Conservation (phyloP, 2,329 filamentous ascomycete species). For the Aspergillus nomiae region DNA sequence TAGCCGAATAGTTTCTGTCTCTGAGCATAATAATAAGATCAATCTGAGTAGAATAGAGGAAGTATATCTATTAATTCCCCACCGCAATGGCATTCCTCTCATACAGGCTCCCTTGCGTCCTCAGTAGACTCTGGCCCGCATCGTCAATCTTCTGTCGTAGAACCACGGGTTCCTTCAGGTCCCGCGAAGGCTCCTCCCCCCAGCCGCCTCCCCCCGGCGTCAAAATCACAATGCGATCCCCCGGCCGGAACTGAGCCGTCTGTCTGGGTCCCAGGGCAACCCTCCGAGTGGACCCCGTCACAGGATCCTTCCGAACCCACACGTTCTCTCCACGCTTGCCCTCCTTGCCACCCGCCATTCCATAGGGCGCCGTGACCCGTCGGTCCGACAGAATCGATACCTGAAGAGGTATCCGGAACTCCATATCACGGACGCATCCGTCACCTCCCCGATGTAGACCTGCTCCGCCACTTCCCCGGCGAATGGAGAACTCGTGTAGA, state of each 20-base stretch:
- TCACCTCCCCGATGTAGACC: constrained; percentile 71
- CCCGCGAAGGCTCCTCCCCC: not conserved
- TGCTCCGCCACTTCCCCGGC: constrained; percentile 62
- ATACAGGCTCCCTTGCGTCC: not conserved
- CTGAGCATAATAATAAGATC: too few species aligned
- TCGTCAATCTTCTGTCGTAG: not conserved
- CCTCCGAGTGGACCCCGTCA: not conserved
- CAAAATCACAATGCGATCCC: not conserved
- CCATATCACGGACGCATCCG: constrained; percentile 77
- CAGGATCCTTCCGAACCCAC: not conserved
- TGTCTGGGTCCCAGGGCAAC: not conserved
- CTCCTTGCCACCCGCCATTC: constrained; percentile 22
- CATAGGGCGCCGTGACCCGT: constrained; percentile 26
- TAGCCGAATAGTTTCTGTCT: too few species aligned
- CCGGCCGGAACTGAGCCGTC: not conserved
- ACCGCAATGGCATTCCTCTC: not conserved
- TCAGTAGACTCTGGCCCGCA: not conserved
- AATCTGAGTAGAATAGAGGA: rapidly evolving
- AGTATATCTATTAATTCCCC: not conserved
- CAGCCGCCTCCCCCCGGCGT: not conserved
- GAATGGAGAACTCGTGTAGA: constrained; percentile 67
- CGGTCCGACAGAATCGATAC: constrained; percentile 26
- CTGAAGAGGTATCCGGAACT: constrained; percentile 62
- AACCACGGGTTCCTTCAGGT: not conserved
- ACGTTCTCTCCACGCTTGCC: not conserved